Evolutionary conservation across 495 filamentous ascomycete species (phyloP).

Genomic region (Talaromyces borbonicus): DNA sequence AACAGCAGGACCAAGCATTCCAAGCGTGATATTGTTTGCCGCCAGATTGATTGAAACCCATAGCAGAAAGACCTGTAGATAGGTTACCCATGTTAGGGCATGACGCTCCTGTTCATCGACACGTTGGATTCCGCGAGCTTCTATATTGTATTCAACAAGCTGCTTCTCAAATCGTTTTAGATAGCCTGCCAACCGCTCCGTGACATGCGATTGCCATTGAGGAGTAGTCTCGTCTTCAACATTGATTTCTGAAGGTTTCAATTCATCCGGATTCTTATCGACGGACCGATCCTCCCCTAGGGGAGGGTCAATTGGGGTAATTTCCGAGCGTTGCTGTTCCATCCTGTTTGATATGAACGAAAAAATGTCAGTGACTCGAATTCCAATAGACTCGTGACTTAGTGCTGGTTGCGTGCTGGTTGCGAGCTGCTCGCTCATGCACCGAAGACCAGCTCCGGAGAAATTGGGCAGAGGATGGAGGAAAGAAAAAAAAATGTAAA

Average conservation of each 20-base stretch:
- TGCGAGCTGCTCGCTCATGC: neutral
- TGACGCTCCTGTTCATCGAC: slow-evolving; percentile 54
- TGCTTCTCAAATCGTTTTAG: slow-evolving; percentile 30
- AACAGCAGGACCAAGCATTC: slow-evolving; percentile 61
- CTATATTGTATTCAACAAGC: slow-evolving; percentile 47
- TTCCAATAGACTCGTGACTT: too few relatives aligned
- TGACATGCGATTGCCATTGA: slow-evolving; percentile 12
- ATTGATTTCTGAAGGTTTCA: neutral
- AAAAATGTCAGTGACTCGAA: neutral
- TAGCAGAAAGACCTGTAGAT: slow-evolving; percentile 53
- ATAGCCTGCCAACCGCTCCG: slow-evolving; percentile 23
- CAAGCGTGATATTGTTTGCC: slow-evolving; percentile 66
- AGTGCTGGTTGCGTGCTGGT: too few relatives aligned
- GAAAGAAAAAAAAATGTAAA: slow-evolving; percentile 12
- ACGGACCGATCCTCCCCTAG: neutral
- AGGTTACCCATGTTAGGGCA: slow-evolving; percentile 44
- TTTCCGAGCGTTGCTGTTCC: slow-evolving; percentile 9
- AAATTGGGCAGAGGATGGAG: neutral
- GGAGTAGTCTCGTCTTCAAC: slow-evolving; percentile 9
- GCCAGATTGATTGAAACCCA: slow-evolving; percentile 73
- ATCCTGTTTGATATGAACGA: slow-evolving; percentile 25
- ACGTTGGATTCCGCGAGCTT: slow-evolving; percentile 66
- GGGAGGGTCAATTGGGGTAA: slow-evolving; percentile 1
- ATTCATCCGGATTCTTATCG: slow-evolving; percentile 6
- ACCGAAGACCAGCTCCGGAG: too few relatives aligned